Evolutionary conservation across 495 filamentous ascomycete genomes (phyloP), one percentile per base, ranked within the genome.

Genomic region (Penicillium maclennaniae): DNA sequence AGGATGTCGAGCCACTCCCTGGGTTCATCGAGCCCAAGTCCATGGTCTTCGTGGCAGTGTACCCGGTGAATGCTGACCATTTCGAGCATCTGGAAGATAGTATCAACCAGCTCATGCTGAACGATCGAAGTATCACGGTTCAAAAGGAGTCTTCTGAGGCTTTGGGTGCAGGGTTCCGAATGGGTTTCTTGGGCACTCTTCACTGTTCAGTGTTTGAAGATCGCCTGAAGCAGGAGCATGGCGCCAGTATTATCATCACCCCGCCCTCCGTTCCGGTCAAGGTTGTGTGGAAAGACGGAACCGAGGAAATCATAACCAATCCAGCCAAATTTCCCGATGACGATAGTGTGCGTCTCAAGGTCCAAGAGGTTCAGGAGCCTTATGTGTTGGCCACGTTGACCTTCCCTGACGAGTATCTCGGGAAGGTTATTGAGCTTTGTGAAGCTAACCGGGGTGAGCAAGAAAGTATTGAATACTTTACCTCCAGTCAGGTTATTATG

Each of bases 201-300:
- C 93, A 98, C 67, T 96, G 93, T 69, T 96, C 92, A 27, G 93
- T 98, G 4, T 98, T 98, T 60, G 92, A 98, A 70, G 93, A 98
- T 69, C 86, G 93, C n/a, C 73, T 98, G 27, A 83, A 90, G 16
- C 91, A 96, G 65, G 93, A 98, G 68, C 91, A 97, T 63, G 93
- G 92, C 14, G 90, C 89, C 10, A 91, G 83, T 61, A 91, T 98
- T 69, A 96, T 97, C 69, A 96, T 98, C 63, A 98, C 93, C 3
- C 92, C 95, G 15, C 93, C 93, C 2, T 88, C 91, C 2, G 93
- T 97, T 6, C 91, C 95, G 5, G 92, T 92, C 59, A 92, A 90
- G 66, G 80, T 97, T 7, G 62, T 87, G 7, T 95, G 84, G 78
- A 79, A 72, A 39, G 79, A 91, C 61, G 91, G 89, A 21, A 81